Conservation (phyloP, 331 rosid species). For the Saraca asoca region DNA sequence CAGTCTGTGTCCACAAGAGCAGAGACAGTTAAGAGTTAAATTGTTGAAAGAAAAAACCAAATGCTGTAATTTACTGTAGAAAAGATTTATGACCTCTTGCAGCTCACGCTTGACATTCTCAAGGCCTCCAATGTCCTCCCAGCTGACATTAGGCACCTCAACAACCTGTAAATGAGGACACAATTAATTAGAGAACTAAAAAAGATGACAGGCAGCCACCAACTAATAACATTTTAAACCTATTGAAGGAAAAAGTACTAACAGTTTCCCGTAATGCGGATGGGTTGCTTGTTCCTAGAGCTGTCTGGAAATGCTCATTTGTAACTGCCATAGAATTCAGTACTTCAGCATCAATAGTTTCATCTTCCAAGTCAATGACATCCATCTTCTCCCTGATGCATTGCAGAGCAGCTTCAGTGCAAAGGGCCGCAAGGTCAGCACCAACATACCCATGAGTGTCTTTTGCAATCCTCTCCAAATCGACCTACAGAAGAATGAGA, state of each 20-base stretch:
- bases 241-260: constrained; percentile 9
- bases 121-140: constrained; percentile 44
- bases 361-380: constrained; percentile 63
- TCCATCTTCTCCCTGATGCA: constrained; percentile 71
- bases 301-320: constrained; percentile 70
- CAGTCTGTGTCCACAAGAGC: constrained; percentile 47
- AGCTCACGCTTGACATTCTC: constrained; percentile 68
- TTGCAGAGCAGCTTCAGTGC: constrained; percentile 67
- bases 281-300: constrained; percentile 70
- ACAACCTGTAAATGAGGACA: constrained; percentile 31
- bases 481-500: constrained; percentile 51
- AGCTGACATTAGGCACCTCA: constrained; percentile 48
- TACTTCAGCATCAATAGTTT: constrained; percentile 60
- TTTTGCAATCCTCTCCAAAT: constrained; percentile 60
- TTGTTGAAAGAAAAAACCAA: neutral
- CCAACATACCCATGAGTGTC: constrained; percentile 64
- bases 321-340: constrained; percentile 65
- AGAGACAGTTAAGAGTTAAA: constrained; percentile 14
- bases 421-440: constrained; percentile 65
- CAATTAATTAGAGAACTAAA: constrained; percentile 24
- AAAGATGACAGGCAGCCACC: constrained; percentile 2
- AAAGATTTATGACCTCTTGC: constrained; percentile 55
- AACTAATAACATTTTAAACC: neutral
- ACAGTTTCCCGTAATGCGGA: constrained; percentile 67
- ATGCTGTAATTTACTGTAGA: neutral